These are phyloP conservation scores for Fistulifera pelliculosa DNA, from an alignment of 108 stramenopile genomes.

Conservation along the genomic window DNA sequence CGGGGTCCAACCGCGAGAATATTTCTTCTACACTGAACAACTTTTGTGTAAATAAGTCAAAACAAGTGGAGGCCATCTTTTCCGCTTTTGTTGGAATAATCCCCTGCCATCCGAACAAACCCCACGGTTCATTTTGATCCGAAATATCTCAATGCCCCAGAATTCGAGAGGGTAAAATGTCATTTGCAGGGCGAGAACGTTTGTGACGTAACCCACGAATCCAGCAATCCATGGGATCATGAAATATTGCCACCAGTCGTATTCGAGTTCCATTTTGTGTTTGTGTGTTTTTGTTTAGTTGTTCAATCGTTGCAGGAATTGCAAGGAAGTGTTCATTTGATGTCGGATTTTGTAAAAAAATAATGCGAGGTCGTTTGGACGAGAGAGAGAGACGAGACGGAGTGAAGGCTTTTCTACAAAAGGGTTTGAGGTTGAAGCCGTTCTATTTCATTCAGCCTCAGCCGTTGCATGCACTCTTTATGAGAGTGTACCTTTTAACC, in stretches of 20 bases:
- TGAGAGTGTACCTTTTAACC: no score
- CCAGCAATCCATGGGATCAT: slow-evolving; percentile 43
- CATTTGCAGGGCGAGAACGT: slow-evolving; percentile 86
- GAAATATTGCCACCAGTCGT: slow-evolving; percentile 44
- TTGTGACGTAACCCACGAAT: slow-evolving; percentile 77
- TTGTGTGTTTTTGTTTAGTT: no score
- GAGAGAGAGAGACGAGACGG: no score
- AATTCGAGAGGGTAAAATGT: slow-evolving; percentile 89
- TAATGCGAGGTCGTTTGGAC: no score
- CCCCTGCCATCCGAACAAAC: slow-evolving; percentile 91
- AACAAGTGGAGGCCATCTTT: slow-evolving; percentile 82
- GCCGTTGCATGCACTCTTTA: no score
- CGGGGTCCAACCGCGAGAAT: slow-evolving; percentile 77
- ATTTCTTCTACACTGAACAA: slow-evolving; percentile 81
- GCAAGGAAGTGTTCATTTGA: no score
- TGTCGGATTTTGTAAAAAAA: no score
- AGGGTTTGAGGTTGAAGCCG: no score
- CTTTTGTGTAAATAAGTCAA: slow-evolving; percentile 84
- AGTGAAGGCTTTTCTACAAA: no score
- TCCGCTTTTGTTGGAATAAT: slow-evolving; percentile 86
- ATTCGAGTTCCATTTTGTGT: slow-evolving; percentile 15
- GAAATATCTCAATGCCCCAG: slow-evolving; percentile 64
- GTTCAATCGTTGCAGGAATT: no score
- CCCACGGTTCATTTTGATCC: slow-evolving; percentile 79
- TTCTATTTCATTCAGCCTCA: no score